Conservation (phyloP, 2,329 filamentous ascomycete genomes). For the Venturia oleaginea region DNA sequence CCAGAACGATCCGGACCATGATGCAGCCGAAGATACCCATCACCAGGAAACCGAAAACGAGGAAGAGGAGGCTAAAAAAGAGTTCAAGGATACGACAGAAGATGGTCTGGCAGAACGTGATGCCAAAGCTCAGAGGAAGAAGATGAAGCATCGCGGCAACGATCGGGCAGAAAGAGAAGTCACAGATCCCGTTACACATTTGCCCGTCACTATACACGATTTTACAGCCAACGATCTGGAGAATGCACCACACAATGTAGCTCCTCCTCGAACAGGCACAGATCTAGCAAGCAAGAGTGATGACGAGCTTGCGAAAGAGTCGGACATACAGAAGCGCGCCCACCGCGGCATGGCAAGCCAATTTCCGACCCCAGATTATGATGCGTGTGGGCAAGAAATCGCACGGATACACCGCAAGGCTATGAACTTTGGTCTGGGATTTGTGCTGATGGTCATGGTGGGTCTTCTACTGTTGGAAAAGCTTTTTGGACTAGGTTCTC, state of each 20-base stretch:
- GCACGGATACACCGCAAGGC: constrained; percentile 33
- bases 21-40: constrained; percentile 22
- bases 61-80: constrained; percentile 19
- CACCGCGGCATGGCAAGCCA: constrained; percentile 39
- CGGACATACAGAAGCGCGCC: constrained; percentile 30
- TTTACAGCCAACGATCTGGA: constrained; percentile 54
- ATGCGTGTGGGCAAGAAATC: constrained; percentile 36
- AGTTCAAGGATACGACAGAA: constrained; percentile 37
- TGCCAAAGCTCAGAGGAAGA: constrained; percentile 39
- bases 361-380: constrained; percentile 47
- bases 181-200: constrained; percentile 63
- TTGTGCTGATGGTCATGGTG: constrained; percentile 20
- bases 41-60: constrained; percentile 21
- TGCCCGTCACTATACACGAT: constrained; percentile 60
- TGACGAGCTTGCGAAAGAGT: constrained; percentile 35
- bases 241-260: constrained; percentile 13
- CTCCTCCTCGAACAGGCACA: constrained; percentile 33
- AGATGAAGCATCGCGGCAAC: constrained; percentile 39
- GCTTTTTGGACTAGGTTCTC: constrained; percentile 11
- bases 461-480: constrained; percentile 21
- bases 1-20: constrained; percentile 1
- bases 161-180: constrained; percentile 49
- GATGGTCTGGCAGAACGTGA: constrained; percentile 27
- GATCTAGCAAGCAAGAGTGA: constrained; percentile 38
- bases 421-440: constrained; percentile 31